Conservation (phyloP, 106 monocot genomes). For the Posidonia australis region DNA sequence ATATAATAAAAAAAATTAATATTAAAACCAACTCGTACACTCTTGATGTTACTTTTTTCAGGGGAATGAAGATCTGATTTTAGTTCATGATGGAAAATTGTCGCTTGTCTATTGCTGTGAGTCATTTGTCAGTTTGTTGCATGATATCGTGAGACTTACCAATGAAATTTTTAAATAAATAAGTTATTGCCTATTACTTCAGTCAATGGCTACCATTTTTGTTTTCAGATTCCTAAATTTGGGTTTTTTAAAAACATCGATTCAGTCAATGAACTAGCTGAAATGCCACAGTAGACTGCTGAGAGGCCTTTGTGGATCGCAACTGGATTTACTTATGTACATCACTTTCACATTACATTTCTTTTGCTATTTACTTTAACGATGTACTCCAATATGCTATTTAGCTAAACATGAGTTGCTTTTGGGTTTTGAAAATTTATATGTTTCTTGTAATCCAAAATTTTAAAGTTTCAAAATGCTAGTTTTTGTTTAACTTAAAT, state of each 20-base stretch:
- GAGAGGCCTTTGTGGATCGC: constrained; percentile 76
- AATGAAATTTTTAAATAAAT: not conserved
- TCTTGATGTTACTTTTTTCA: too few relatives aligned
- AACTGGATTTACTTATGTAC: constrained; percentile 87
- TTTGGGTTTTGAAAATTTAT: too few relatives aligned
- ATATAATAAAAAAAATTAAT: too few relatives aligned
- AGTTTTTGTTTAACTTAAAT: too few relatives aligned
- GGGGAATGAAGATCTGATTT: constrained; percentile 66
- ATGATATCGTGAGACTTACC: too few relatives aligned
- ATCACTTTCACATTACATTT: not conserved
- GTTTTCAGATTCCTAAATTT: constrained; percentile 78
- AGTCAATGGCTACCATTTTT: too few relatives aligned
- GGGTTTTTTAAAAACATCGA: constrained; percentile 92
- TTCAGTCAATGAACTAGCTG: constrained; percentile 56
- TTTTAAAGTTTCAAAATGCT: too few relatives aligned
- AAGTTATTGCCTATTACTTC: not conserved
- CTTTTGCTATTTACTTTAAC: too few relatives aligned
- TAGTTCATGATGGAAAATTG: constrained; percentile 93
- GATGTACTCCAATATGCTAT: too few relatives aligned
- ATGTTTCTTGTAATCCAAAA: too few relatives aligned
- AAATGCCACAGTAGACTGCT: constrained; percentile 84
- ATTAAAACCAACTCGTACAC: too few relatives aligned
- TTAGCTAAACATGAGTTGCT: too few relatives aligned
- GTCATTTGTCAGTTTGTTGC: constrained; percentile 6
- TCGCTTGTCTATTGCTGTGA: constrained; percentile 88